These are phyloP conservation scores for Solanum hybrid DNA, from an alignment of 305 asterid species.

Conservation along the genomic window DNA sequence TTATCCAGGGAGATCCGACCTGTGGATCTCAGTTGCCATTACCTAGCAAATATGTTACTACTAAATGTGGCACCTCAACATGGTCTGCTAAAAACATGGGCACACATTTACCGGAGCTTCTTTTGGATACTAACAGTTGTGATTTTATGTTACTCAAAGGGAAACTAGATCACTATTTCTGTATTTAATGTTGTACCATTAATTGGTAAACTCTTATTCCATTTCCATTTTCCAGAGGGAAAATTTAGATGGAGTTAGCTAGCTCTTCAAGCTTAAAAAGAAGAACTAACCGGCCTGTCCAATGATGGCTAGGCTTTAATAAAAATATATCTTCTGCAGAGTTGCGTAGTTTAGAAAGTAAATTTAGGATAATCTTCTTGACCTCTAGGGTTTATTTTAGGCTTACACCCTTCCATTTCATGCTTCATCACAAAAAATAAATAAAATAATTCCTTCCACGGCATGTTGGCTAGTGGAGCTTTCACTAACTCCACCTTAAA, in stretches of 20 bases:
- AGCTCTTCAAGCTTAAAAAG: not conserved
- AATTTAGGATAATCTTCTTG: not conserved
- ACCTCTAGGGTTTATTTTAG: not conserved
- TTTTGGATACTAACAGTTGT: not conserved
- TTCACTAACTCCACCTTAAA: not conserved
- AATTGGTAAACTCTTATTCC: not conserved
- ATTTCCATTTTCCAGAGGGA: not conserved
- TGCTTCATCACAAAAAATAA: not conserved
- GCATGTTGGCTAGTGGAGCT: not conserved
- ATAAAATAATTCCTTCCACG: not conserved
- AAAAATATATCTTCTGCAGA: not conserved
- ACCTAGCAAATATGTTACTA: not conserved
- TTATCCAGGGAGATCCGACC: not conserved
- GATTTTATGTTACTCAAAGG: not conserved
- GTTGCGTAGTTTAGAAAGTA: not conserved
- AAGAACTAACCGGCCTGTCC: not conserved
- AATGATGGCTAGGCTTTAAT: not conserved
- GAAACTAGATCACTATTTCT: not conserved
- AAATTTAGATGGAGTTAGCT: not conserved
- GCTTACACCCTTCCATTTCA: not conserved
- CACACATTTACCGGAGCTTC: not conserved
- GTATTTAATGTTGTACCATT: not conserved
- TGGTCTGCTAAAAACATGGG: not conserved
- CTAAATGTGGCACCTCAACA: not conserved
- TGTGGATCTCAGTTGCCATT: not conserved